Conservation (phyloP, 2,329 filamentous ascomycete genomes). For the Pyrenochaeta sp. region DNA sequence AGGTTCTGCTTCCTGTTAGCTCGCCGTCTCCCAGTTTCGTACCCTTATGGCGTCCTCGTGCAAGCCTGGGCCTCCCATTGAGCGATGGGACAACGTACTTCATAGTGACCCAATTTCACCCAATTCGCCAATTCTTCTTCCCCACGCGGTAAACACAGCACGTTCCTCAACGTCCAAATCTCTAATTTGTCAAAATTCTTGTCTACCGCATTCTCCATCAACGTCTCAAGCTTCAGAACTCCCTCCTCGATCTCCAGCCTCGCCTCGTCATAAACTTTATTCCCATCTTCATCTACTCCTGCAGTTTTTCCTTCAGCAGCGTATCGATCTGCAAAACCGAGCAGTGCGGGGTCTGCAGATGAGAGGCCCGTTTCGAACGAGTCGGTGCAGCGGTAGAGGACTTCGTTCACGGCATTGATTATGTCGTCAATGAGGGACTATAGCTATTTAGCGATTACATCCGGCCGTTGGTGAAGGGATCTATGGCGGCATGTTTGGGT, state of each 20-base stretch:
- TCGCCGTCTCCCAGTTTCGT: not conserved
- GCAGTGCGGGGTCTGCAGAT: conserved; percentile 73
- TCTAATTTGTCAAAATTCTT: conserved; percentile 62
- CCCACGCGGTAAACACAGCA: conserved; percentile 64
- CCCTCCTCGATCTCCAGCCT: conserved; percentile 85
- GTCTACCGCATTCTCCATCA: conserved; percentile 60
- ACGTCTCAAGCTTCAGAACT: conserved; percentile 58
- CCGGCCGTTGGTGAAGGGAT: not conserved
- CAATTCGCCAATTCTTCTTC: conserved; percentile 67
- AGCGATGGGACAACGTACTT: conserved; percentile 58
- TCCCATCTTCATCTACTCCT: conserved; percentile 52
- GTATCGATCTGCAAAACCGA: conserved; percentile 75
- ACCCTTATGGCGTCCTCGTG: not conserved
- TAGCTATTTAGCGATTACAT: not conserved
- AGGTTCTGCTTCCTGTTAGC: conserved; percentile 33
- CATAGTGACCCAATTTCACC: conserved; percentile 86
- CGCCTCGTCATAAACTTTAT: conserved; percentile 58
- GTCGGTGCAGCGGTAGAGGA: conserved; percentile 88
- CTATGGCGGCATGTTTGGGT: not conserved
- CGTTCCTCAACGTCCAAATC: conserved; percentile 88
- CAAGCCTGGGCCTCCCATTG: not conserved
- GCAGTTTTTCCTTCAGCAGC: conserved; percentile 57
- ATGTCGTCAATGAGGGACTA: conserved; percentile 96
- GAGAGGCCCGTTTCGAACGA: conserved; percentile 86
- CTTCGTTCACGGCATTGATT: conserved; percentile 94